Conservation (phyloP, 306 rosid genomes). For the Lathyrus sativus region DNA sequence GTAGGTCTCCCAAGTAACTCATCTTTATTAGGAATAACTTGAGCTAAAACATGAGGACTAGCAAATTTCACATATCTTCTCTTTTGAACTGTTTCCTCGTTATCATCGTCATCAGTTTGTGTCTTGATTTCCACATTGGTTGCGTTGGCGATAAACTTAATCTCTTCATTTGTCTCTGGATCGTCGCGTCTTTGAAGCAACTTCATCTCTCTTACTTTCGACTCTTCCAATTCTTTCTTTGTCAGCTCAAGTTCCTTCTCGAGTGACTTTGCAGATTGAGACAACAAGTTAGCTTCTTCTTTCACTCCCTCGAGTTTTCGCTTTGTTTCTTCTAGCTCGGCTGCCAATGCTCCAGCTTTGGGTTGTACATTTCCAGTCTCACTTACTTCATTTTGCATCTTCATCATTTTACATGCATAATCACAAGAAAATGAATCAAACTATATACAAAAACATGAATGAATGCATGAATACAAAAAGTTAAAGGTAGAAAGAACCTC, state of each 20-base stretch:
- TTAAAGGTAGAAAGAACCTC: slow-evolving; percentile 46
- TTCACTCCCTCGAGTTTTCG: slow-evolving; percentile 60
- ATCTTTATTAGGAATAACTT: slow-evolving; percentile 50
- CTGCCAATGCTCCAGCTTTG: slow-evolving; percentile 46
- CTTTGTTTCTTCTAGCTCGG: slow-evolving; percentile 68
- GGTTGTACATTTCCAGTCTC: slow-evolving; percentile 46
- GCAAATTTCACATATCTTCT: slow-evolving; percentile 82
- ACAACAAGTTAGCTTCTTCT: slow-evolving; percentile 62
- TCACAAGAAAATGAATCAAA: background rate
- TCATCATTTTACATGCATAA: slow-evolving; percentile 16
- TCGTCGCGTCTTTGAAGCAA: slow-evolving; percentile 40
- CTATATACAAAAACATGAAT: background rate
- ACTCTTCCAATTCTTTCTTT: slow-evolving; percentile 59
- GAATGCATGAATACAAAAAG: background rate
- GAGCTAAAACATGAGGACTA: slow-evolving; percentile 64
- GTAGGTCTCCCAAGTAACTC: slow-evolving; percentile 39
- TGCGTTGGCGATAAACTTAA: slow-evolving; percentile 61
- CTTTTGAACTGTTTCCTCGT: slow-evolving; percentile 35
- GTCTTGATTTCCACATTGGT: slow-evolving; percentile 40
- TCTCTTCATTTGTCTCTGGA: slow-evolving; percentile 61
- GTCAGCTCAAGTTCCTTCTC: slow-evolving; percentile 69
- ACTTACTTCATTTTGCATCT: slow-evolving; percentile 54
- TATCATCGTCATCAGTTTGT: slow-evolving; percentile 41
- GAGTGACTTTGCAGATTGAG: slow-evolving; percentile 52
- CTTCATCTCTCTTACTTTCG: slow-evolving; percentile 51